These are phyloP conservation scores for Euphorbia tirucalli DNA, from an alignment of 345 rosid species.

Conservation along the genomic window DNA sequence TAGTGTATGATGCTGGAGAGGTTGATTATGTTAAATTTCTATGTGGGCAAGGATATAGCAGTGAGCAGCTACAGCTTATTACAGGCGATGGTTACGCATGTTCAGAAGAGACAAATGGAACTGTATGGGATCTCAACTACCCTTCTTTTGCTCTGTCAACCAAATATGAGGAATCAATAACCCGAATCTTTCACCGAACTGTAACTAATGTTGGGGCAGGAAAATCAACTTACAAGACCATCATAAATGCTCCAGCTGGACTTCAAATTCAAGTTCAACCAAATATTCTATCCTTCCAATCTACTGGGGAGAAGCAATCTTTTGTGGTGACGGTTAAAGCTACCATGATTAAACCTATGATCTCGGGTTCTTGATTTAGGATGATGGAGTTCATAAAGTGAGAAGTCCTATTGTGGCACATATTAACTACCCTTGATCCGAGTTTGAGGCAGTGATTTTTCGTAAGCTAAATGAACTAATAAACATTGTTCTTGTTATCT, in stretches of 20 bases:
- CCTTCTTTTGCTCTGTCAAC: conserved; percentile 40
- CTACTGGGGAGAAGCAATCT: conserved; percentile 17
- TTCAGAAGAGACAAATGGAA: conserved; percentile 22
- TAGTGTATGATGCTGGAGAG: conserved; percentile 41
- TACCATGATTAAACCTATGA: background rate
- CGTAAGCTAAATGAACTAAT: background rate
- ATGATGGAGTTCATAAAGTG: conserved; percentile 37
- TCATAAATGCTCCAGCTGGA: conserved; percentile 8
- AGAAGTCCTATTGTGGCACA: conserved; percentile 39
- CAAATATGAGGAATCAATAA: background rate
- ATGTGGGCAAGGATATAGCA: conserved; percentile 39
- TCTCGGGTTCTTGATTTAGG: conserved; percentile 38
- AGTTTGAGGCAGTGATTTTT: background rate
- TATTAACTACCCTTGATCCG: background rate
- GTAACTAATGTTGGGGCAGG: conserved; percentile 42
- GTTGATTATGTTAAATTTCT: conserved; percentile 42
- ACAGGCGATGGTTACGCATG: conserved; percentile 29
- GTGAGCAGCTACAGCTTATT: conserved; percentile 13
- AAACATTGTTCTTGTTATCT: no score
- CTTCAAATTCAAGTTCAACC: conserved; percentile 7
- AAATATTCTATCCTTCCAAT: background rate
- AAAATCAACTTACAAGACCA: conserved; percentile 26
- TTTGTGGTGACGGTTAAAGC: conserved; percentile 31
- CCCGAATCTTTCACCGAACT: conserved; percentile 28
- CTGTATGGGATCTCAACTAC: conserved; percentile 44